phyloP scores from a whole-genome alignment of 2,329 filamentous ascomycete species.

The Curvularia verruculosa region DNA sequence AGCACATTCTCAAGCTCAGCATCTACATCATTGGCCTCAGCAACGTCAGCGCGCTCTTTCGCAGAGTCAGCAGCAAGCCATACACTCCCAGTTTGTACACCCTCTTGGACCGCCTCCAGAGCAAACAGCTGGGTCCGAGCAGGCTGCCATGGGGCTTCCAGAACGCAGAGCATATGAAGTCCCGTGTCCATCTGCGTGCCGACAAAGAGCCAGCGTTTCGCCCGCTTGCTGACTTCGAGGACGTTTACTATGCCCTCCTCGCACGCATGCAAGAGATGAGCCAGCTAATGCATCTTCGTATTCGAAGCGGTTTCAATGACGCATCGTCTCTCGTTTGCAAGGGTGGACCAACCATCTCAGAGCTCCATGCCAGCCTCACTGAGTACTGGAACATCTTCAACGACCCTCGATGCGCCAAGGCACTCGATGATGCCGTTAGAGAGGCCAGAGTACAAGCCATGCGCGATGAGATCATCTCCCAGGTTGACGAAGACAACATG shows the following conservation, averaged over 20 bases:
- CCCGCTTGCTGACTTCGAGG: slow-evolving; percentile 41
- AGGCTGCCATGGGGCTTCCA: slow-evolving; percentile 21
- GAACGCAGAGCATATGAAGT: slow-evolving; percentile 11
- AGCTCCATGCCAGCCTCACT: slow-evolving; percentile 22
- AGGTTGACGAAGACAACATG: slow-evolving; percentile 19
- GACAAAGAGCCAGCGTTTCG: slow-evolving; percentile 54
- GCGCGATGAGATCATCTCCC: slow-evolving; percentile 24
- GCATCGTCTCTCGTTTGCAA: slow-evolving; percentile 17
- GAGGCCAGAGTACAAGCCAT: slow-evolving; percentile 23
- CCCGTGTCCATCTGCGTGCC: slow-evolving; percentile 43
- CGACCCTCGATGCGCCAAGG: slow-evolving; percentile 26
- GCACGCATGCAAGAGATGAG: slow-evolving; percentile 36
- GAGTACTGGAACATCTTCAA: slow-evolving; percentile 37
- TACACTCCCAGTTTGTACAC: slow-evolving; percentile 40
- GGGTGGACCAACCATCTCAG: slow-evolving; percentile 20
- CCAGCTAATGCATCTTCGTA: slow-evolving; percentile 27
- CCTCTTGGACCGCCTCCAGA: slow-evolving; percentile 44
- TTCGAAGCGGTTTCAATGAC: slow-evolving; percentile 35
- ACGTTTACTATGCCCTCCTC: slow-evolving; percentile 42
- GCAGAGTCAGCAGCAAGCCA: slow-evolving; percentile 11
- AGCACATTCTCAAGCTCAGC: slow-evolving; percentile 27
- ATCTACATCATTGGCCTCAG: slow-evolving; percentile 19
- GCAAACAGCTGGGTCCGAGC: slow-evolving; percentile 30
- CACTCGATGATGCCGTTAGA: slow-evolving; percentile 36
- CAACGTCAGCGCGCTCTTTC: slow-evolving; percentile 20